phyloP scores from a whole-genome alignment of 2,329 filamentous ascomycete genomes.

The Phyllosticta citrichinensis region DNA sequence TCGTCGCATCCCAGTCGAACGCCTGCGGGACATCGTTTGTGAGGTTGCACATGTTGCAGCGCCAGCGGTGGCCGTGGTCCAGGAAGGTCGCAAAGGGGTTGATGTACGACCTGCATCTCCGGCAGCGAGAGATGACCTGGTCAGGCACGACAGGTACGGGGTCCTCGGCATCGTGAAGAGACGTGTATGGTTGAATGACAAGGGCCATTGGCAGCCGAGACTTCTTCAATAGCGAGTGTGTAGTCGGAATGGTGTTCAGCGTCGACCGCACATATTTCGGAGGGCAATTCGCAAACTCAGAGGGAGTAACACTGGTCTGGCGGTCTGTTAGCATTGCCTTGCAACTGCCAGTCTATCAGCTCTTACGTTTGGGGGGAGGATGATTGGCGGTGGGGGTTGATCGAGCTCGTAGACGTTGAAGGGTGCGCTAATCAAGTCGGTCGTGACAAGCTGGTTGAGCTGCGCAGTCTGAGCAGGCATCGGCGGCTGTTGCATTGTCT shows the following conservation, averaged over 20 bases:
- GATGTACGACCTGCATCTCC: conserved; percentile 93
- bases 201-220: conserved; percentile 91
- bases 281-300: conserved; percentile 81
- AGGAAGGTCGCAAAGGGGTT: conserved; percentile 95
- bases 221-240: conserved; percentile 88
- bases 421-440: conserved; percentile 82
- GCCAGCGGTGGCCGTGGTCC: conserved; percentile 94
- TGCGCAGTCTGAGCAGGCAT: conserved; percentile 18
- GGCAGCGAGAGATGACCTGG: conserved; percentile 92
- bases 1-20: conserved; percentile 92
- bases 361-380: conserved; percentile 77
- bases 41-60: conserved; percentile 98
- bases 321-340: conserved; percentile 29
- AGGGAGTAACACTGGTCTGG: conserved; percentile 82
- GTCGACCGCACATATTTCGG: conserved; percentile 93
- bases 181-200: conserved; percentile 89
- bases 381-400: conserved; percentile 78
- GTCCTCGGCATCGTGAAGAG: conserved; percentile 88
- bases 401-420: conserved; percentile 93
- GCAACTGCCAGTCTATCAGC: background rate
- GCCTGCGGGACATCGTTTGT: conserved; percentile 99
- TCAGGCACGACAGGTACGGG: conserved; percentile 86
- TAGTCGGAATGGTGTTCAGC: conserved; percentile 86
- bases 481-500: conserved; percentile 26
- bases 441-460: conserved; percentile 84